phyloP scores from a whole-genome alignment of 139 green algal genomes.

The Coelastrella sp. region DNA sequence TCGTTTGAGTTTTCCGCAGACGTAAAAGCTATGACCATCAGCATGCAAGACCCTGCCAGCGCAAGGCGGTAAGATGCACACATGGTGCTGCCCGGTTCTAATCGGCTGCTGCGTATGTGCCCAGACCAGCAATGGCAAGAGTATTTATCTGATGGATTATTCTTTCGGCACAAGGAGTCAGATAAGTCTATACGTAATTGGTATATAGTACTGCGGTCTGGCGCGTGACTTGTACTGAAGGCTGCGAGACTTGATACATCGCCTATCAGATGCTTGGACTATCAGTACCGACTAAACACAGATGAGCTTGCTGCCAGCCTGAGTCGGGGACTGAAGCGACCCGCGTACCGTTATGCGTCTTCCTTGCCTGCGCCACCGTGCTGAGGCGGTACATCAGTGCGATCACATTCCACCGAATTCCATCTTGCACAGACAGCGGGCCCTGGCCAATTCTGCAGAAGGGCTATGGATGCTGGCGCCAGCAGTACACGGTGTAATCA shows the following conservation, averaged over 20 bases:
- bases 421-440: no score
- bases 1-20: neutral
- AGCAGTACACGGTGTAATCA: no score
- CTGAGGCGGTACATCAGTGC: no score
- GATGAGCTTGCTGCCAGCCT: no score
- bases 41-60: neutral
- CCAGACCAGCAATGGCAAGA: neutral
- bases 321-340: no score
- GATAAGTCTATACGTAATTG: neutral
- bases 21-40: neutral
- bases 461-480: no score
- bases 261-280: neutral
- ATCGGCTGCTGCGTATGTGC: neutral
- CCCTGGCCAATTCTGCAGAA: no score
- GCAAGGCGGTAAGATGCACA: neutral
- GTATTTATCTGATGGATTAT: neutral
- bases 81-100: neutral
- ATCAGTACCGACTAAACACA: no score
- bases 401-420: no score
- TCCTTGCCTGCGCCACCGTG: no score
- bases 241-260: no score
- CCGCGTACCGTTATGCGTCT: no score
- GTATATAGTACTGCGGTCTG: neutral
- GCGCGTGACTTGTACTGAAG: neutral
- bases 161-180: neutral